Percentiles rank a stretch among this genome's conserved stretches.
phyloP scores from a whole-genome alignment of 2,329 filamentous ascomycete species.

The Apiospora arundinis region DNA sequence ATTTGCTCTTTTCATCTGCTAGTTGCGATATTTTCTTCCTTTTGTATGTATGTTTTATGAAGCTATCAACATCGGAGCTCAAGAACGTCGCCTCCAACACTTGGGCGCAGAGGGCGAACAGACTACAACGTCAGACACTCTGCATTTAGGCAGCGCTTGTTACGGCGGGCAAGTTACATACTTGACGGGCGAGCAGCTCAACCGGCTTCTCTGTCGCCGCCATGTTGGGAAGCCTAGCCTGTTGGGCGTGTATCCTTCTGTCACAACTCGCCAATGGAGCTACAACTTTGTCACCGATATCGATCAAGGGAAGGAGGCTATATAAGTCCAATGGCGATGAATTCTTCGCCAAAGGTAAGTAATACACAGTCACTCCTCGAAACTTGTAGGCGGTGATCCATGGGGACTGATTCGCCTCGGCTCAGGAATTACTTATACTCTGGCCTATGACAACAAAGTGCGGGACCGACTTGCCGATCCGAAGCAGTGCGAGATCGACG shows the following conservation, averaged over 20 bases:
- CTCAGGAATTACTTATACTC: background rate
- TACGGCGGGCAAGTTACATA: background rate
- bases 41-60: background rate
- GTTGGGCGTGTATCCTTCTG: background rate
- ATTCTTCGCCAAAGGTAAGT: background rate
- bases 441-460: background rate
- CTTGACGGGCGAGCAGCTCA: background rate
- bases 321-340: background rate
- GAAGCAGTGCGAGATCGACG: constrained; percentile 23
- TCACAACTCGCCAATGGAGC: background rate
- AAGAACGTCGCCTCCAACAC: background rate
- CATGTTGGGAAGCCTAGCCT: background rate
- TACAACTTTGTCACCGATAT: background rate
- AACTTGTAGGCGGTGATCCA: no score
- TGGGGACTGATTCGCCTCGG: no score
- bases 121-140: background rate
- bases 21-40: background rate
- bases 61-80: background rate
- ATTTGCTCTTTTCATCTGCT: background rate
- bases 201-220: background rate
- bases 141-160: background rate
- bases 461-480: constrained; percentile 10
- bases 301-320: background rate
- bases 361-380: background rate
- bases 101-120: background rate